Percentiles rank a stretch among this genome's conserved stretches.
Conservation (phyloP, 164 flowering plant genomes). For the Tinospora cordifolia region DNA sequence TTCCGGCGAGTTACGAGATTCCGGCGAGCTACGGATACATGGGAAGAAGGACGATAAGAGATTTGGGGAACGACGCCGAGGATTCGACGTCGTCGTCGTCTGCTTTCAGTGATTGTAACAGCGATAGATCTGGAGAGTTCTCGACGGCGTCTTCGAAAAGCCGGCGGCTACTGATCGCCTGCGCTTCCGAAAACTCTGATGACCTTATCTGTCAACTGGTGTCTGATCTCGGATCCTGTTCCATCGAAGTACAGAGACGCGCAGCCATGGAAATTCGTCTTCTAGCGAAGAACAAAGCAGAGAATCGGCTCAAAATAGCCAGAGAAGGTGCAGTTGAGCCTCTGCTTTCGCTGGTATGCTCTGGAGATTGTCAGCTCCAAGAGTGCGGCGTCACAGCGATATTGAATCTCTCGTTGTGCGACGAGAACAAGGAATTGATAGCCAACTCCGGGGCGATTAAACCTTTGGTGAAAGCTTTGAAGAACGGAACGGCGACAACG, state of each 20-base stretch:
- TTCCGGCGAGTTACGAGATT: background rate
- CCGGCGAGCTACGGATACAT: constrained; percentile 28
- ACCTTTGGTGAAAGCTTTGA: constrained; percentile 57
- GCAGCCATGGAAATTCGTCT: constrained; percentile 71
- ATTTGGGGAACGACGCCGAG: constrained; percentile 24
- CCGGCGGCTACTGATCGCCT: constrained; percentile 35
- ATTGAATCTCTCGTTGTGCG: constrained; percentile 66
- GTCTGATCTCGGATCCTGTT: constrained; percentile 44
- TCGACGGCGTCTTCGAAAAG: constrained; percentile 37
- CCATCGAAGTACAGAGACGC: constrained; percentile 51
- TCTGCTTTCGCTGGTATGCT: constrained; percentile 45
- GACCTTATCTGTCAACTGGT: constrained; percentile 54
- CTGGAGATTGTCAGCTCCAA: constrained; percentile 53
- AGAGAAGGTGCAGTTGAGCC: constrained; percentile 63
- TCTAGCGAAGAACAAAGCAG: constrained; percentile 68
- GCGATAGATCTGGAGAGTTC: constrained; percentile 78
- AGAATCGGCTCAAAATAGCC: constrained; percentile 63
- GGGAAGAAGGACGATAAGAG: constrained; percentile 34
- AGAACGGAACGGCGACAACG: constrained; percentile 54
- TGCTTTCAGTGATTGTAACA: constrained; percentile 74
- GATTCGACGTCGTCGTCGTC: constrained; percentile 38
- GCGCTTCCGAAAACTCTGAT: constrained; percentile 51
- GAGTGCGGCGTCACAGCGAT: constrained; percentile 81
- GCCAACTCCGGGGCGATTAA: constrained; percentile 62
- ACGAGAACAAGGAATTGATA: constrained; percentile 61